phyloP scores from a whole-genome alignment of 768 basidiomycete genomes.

The Auricularia sp. region DNA sequence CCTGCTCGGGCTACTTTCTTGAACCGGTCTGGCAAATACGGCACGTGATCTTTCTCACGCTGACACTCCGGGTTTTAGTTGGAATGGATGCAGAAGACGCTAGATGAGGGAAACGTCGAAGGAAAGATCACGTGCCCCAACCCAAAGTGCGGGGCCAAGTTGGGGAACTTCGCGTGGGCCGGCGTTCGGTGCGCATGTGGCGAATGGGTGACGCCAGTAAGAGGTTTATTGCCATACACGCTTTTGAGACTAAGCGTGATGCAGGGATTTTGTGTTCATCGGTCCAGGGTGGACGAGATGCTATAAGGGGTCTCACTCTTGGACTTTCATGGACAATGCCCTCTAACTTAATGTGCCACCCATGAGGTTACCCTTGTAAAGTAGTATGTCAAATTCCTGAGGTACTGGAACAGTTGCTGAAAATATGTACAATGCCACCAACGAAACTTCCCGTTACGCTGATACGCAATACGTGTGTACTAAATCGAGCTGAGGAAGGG shows the following conservation, averaged over 20 bases:
- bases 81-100: constrained; percentile 89
- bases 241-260: not conserved
- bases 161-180: constrained; percentile 97
- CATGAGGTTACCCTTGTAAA: too few species aligned
- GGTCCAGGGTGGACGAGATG: constrained; percentile 47
- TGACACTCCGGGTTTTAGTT: constrained; percentile 37
- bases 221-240: constrained; percentile 16
- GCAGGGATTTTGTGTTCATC: constrained; percentile 42
- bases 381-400: too few species aligned
- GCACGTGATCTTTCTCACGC: not conserved
- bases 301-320: constrained; percentile 12
- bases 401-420: too few species aligned
- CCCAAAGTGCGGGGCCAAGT: constrained; percentile 77
- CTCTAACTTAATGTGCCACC: too few species aligned
- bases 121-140: constrained; percentile 94
- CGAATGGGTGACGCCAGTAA: constrained; percentile 84
- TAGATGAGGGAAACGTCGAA: constrained; percentile 62
- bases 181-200: constrained; percentile 86
- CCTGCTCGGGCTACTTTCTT: constrained; percentile 94
- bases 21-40: constrained; percentile 61
- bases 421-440: too few species aligned
- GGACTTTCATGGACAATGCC: too few species aligned
- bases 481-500: too few species aligned
- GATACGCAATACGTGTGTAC: too few species aligned
- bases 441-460: too few species aligned